Percentiles rank a stretch among this genome's conserved stretches.
Evolutionary conservation across 225 moss, liverwort and hornwort species (phyloP).

Genomic region (Anthoceros angustus): DNA sequence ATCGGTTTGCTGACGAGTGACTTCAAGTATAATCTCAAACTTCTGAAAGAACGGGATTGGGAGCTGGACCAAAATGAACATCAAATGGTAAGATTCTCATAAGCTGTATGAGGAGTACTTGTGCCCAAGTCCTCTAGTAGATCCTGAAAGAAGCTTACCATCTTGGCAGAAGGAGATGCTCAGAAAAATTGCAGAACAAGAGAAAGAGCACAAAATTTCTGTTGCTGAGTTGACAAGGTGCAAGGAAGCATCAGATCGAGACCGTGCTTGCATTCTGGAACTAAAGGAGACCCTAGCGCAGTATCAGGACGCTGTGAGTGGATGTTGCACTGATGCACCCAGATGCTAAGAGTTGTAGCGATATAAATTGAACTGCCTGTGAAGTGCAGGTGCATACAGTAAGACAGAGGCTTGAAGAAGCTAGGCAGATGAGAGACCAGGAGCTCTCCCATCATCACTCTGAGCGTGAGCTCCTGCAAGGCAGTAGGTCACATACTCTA

Average conservation of each 20-base stretch:
- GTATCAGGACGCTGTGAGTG: constrained; percentile 1
- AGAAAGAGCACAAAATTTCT: not conserved
- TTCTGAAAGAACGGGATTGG: constrained; percentile 35
- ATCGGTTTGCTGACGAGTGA: constrained; percentile 35
- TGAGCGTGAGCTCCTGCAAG: constrained; percentile 26
- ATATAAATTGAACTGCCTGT: constrained; percentile 8
- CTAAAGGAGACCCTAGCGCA: not conserved
- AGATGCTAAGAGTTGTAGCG: not conserved
- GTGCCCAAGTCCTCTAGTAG: too few relatives aligned
- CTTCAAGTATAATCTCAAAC: constrained; percentile 41
- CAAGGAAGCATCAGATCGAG: not conserved
- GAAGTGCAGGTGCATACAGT: constrained; percentile 31
- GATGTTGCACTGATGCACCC: not conserved
- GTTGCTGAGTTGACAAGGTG: not conserved
- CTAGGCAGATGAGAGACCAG: constrained; percentile 32
- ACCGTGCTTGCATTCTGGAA: not conserved
- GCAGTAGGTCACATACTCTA: constrained; percentile 21
- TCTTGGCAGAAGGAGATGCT: not conserved
- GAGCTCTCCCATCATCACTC: constrained; percentile 33
- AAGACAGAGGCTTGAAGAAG: constrained; percentile 39
- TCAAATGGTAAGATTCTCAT: constrained; percentile 16
- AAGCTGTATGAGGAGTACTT: too few relatives aligned
- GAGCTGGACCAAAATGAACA: constrained; percentile 36
- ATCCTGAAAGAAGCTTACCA: not conserved
- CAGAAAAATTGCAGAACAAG: not conserved